Evolutionary conservation across 2,329 filamentous ascomycete genomes (phyloP).

Genomic region (Paraphaeosphaeria minitans): DNA sequence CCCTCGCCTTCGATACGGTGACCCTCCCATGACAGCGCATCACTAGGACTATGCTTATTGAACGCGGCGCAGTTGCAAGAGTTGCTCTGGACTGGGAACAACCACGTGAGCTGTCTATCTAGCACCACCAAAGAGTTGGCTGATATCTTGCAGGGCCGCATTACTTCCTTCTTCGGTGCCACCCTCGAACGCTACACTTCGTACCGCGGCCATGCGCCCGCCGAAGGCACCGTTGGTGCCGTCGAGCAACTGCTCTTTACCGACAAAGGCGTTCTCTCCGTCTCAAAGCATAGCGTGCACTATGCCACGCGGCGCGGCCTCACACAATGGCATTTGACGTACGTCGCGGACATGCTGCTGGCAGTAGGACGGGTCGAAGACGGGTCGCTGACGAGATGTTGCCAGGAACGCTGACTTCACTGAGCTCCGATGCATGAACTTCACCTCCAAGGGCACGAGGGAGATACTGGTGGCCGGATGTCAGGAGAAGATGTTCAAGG

Average conservation of each 20-base stretch:
- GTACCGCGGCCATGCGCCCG: slow-evolving; percentile 74
- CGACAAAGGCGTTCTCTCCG: slow-evolving; percentile 85
- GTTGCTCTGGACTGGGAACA: slow-evolving; percentile 90
- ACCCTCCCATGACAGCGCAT: neutral
- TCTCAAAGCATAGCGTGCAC: slow-evolving; percentile 83
- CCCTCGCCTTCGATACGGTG: slow-evolving; percentile 81
- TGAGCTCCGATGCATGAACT: slow-evolving; percentile 92
- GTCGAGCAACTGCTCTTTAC: slow-evolving; percentile 91
- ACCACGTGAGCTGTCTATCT: slow-evolving; percentile 67
- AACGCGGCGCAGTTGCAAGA: slow-evolving; percentile 66
- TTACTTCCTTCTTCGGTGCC: slow-evolving; percentile 84
- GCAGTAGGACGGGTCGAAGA: slow-evolving; percentile 2
- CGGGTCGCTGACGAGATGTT: slow-evolving; percentile 23
- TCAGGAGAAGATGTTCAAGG: slow-evolving; percentile 82
- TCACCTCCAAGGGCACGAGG: slow-evolving; percentile 81
- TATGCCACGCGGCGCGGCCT: slow-evolving; percentile 83
- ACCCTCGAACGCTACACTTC: slow-evolving; percentile 91
- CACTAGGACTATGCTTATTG: neutral
- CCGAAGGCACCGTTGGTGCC: slow-evolving; percentile 63
- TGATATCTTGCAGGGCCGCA: slow-evolving; percentile 69
- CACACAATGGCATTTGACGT: slow-evolving; percentile 87
- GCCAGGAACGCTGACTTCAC: slow-evolving; percentile 74
- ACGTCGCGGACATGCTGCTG: slow-evolving; percentile 39
- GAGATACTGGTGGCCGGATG: slow-evolving; percentile 87
- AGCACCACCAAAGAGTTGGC: slow-evolving; percentile 5